A percentile compares a stretch with the other conserved stretches of the same genome.
Conservation (phyloP, 2,329 filamentous ascomycete genomes). For the Phialophora expanda region DNA sequence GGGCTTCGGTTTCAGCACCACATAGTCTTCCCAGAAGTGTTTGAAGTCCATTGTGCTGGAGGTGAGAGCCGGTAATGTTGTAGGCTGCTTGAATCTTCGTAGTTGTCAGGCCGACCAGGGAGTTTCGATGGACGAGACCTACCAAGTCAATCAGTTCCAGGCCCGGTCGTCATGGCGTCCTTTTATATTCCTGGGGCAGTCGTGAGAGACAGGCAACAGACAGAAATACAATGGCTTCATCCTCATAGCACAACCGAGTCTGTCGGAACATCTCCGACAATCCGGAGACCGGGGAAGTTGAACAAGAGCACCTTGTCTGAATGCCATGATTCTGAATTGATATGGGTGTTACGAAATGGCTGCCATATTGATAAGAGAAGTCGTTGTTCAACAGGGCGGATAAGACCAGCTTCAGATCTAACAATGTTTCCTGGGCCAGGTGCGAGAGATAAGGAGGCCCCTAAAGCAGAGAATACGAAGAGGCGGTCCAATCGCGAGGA, state of each 20-base stretch:
- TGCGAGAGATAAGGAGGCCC: slow-evolving; percentile 9
- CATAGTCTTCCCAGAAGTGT: slow-evolving; percentile 23
- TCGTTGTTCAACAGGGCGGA: slow-evolving; percentile 1
- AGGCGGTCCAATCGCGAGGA: neutral
- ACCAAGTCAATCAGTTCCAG: neutral
- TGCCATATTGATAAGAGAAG: slow-evolving; percentile 10
- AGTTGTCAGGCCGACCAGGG: neutral
- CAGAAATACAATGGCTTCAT: slow-evolving; percentile 4
- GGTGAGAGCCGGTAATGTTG: neutral
- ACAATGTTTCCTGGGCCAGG: neutral
- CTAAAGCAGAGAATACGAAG: neutral
- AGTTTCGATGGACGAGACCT: neutral
- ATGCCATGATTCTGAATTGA: neutral
- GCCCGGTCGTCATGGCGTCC: neutral
- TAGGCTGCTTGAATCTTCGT: neutral
- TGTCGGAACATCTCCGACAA: slow-evolving; percentile 12
- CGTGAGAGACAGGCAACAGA: neutral
- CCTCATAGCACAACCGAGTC: neutral
- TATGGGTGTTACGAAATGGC: neutral
- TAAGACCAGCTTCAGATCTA: slow-evolving; percentile 1
- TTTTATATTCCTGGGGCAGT: slow-evolving; percentile 10
- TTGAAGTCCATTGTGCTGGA: slow-evolving; percentile 14
- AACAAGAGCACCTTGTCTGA: neutral
- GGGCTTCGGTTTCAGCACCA: slow-evolving; percentile 24
- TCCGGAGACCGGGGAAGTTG: neutral